Base-by-base conservation (phyloP, 768 basidiomycete genomes). In the Suillus ampliporus region DNA sequence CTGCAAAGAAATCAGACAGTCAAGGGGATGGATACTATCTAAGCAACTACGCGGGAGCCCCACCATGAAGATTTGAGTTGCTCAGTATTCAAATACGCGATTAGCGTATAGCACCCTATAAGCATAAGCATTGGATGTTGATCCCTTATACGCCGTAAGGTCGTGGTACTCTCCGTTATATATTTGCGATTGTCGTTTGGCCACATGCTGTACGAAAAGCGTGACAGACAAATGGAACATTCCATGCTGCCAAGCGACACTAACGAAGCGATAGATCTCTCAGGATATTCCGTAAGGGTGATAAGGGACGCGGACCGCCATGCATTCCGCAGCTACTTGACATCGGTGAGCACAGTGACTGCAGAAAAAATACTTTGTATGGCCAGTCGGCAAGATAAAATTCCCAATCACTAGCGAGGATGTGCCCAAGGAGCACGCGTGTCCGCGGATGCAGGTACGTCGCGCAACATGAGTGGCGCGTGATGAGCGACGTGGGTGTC, bases 401-500 rank as follows among this genome's bases (percentile, higher is more conserved):
- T 23, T 26, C 23, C 19, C 11, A 19, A 56, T 56, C 54, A 7
- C 26, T 56, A 40, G 54, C 54, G 54, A 56, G 37, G 23, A 28
- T 5, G 23, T 38, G 59, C 56, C 71, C 66, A 67, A 58, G 72
- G 68, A 31, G 66, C 64, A n/a, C 58, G 61, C 28, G 61, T 46
- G 4, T 43, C 61, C 58, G 58, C 56, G 41, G 37, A 43, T 15
- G 44, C 58, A 58, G 28, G 8, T 28, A 41, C 61, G 41, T 57
- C 51, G 28, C 10, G 40, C 50, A 26, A 48, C 38, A 6, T 56
- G 23, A 23, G 23, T 17, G 54, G 54, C 38, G 54, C 54, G 54
- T 56, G 37, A 56, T 46, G 61, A 40, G 14, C 61, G 31, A 37
- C 61, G 38, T 61, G 38, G 35, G 37, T 53, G 63, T 79, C 80